These are phyloP conservation scores for Candida parachauliodes DNA, from an alignment of 805 yeast genomes.

Conservation along the genomic window DNA sequence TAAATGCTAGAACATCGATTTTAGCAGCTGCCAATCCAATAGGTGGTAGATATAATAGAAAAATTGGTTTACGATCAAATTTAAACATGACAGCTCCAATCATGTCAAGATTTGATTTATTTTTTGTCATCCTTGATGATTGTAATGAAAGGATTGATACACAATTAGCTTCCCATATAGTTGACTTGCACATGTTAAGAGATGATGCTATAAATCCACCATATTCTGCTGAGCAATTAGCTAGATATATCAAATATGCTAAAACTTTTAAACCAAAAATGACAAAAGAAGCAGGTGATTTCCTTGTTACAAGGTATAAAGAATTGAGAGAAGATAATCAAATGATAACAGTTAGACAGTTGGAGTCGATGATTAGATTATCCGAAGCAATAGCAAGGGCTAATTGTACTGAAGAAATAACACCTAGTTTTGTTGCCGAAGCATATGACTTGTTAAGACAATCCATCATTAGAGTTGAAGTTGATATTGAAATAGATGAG, in stretches of 20 bases:
- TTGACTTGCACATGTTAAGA: slow-evolving; percentile 83
- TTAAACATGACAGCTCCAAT: slow-evolving; percentile 96
- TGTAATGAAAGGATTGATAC: slow-evolving; percentile 90
- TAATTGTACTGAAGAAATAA: slow-evolving; percentile 84
- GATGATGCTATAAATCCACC: slow-evolving; percentile 92
- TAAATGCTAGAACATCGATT: slow-evolving; percentile 94
- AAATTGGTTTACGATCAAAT: slow-evolving; percentile 77
- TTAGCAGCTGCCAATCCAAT: slow-evolving; percentile 99
- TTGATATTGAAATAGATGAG: slow-evolving; percentile 83
- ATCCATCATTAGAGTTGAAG: slow-evolving; percentile 89
- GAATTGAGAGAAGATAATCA: slow-evolving; percentile 88
- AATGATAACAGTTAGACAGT: slow-evolving; percentile 93
- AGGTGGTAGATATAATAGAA: slow-evolving; percentile 93
- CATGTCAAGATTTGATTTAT: slow-evolving; percentile 95
- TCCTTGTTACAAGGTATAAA: slow-evolving; percentile 73
- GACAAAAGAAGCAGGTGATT: slow-evolving; percentile 76
- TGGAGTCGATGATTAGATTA: slow-evolving; percentile 89
- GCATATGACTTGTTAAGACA: slow-evolving; percentile 88
- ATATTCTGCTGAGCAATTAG: slow-evolving; percentile 79
- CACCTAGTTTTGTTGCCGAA: slow-evolving; percentile 84
- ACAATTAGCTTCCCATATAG: slow-evolving; percentile 87
- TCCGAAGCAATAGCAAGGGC: slow-evolving; percentile 97
- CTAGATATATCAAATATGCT: slow-evolving; percentile 87
- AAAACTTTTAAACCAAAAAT: slow-evolving; percentile 87
- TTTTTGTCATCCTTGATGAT: slow-evolving; percentile 92